A percentile compares a stretch with the other conserved stretches of the same genome.
These are phyloP conservation scores for Monocercomonoides exilis DNA, from an alignment of 78 protist genomes.

Conservation along the genomic window DNA sequence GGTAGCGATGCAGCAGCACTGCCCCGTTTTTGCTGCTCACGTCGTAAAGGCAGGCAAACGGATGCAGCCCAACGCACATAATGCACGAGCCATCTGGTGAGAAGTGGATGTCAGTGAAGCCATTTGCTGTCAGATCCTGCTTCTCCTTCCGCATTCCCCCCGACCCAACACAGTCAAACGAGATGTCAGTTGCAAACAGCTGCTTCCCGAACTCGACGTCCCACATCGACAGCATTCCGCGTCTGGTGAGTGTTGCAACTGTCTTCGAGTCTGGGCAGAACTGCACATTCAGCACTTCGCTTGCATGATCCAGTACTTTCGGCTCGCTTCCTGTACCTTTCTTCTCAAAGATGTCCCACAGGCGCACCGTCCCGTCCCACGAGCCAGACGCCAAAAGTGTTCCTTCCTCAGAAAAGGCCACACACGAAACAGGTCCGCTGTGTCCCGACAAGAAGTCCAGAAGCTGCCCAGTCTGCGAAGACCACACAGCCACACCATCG, in stretches of 20 bases:
- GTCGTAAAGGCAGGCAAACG: neutral
- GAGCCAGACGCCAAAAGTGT: slow-evolving; percentile 33
- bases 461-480: neutral
- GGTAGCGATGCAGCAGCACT: neutral
- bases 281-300: neutral
- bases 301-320: neutral
- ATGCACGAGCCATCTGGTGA: neutral
- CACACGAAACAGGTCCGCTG: slow-evolving; percentile 32
- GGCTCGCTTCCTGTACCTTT: slow-evolving; percentile 6
- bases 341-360: slow-evolving; percentile 51
- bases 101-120: neutral
- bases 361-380: slow-evolving; percentile 38
- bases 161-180: neutral
- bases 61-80: neutral
- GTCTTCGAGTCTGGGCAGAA: neutral
- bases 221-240: neutral
- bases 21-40: neutral
- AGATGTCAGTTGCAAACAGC: neutral
- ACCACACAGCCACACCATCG: slow-evolving; percentile 1
- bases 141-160: neutral
- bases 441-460: slow-evolving; percentile 29
- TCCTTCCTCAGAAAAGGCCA: slow-evolving; percentile 43
- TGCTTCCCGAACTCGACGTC: neutral
- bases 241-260: neutral
- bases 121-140: neutral